Conservation (phyloP, 306 rosid genomes). For the Fagus sylvatica region DNA sequence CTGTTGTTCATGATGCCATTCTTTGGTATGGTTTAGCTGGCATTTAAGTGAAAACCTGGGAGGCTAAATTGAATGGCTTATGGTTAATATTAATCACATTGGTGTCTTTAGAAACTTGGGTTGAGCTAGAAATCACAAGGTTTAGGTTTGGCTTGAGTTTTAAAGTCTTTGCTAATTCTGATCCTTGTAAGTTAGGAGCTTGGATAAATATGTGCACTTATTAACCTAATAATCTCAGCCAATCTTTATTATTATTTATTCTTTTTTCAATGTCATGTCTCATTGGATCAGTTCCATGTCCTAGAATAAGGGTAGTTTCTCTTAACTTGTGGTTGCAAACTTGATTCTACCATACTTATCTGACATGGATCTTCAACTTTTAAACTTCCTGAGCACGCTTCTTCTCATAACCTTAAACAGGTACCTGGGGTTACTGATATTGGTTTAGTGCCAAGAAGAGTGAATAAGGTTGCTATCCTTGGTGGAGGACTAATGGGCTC, state of each 20-base stretch:
- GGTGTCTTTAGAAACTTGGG: not conserved
- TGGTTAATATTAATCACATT: not conserved
- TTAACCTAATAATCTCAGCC: not conserved
- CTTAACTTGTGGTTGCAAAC: not conserved
- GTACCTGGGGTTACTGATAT: slow-evolving; percentile 88
- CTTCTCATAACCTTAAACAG: slow-evolving; percentile 38
- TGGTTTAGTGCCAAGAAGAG: slow-evolving; percentile 76
- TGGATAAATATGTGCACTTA: not conserved
- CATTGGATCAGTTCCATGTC: not conserved
- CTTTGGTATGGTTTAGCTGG: not conserved
- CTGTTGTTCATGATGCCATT: not conserved
- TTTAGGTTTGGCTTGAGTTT: not conserved
- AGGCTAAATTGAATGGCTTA: not conserved
- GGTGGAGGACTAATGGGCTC: slow-evolving; percentile 99
- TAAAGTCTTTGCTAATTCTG: not conserved
- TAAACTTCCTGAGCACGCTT: not conserved
- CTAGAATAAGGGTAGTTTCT: not conserved
- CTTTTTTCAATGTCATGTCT: not conserved
- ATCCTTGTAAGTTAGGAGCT: not conserved
- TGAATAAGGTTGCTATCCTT: slow-evolving; percentile 80
- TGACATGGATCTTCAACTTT: not conserved
- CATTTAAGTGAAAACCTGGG: not conserved
- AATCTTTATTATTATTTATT: not conserved
- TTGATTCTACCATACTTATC: not conserved
- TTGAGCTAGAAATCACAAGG: not conserved